Conservation (phyloP, 2,329 filamentous ascomycete species). For the Aspergillus candidus region DNA sequence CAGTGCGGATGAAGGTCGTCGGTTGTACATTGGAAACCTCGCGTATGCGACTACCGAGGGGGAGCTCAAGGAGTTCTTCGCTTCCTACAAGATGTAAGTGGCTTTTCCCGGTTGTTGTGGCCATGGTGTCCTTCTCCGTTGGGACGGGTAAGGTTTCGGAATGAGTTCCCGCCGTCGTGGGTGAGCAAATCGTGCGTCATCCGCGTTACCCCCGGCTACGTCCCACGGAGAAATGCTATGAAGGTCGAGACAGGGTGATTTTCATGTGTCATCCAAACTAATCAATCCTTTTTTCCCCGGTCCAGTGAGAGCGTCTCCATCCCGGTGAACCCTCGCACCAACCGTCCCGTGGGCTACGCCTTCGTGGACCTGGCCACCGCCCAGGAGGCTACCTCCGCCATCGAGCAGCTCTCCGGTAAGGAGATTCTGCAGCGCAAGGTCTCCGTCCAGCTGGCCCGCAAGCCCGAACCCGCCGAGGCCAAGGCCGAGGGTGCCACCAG, state of each 20-base stretch:
- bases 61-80: conserved; percentile 99
- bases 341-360: conserved; percentile 95
- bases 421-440: conserved; percentile 98
- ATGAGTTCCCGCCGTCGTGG: too few species aligned
- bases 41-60: conserved; percentile 99
- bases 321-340: conserved; percentile 98
- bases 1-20: conserved; percentile 96
- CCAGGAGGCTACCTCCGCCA: conserved; percentile 89
- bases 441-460: conserved; percentile 95
- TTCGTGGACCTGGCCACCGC: conserved; percentile 97
- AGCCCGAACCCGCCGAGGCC: conserved; percentile 80
- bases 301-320: conserved; percentile 94
- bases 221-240: too few species aligned
- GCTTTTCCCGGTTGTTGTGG: neutral
- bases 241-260: neutral
- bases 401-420: conserved; percentile 91
- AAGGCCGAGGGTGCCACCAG: conserved; percentile 65
- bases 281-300: conserved; percentile 22
- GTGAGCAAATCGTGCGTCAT: too few species aligned
- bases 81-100: conserved; percentile 97
- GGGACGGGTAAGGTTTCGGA: too few species aligned
- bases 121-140: neutral
- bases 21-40: conserved; percentile 99
- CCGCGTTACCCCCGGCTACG: too few species aligned
- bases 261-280: conserved; percentile 19